Evolutionary conservation across 345 rosid genomes (phyloP), one percentile per base, ranked within the genome.

Genomic region (Hibiscus syriacus): DNA sequence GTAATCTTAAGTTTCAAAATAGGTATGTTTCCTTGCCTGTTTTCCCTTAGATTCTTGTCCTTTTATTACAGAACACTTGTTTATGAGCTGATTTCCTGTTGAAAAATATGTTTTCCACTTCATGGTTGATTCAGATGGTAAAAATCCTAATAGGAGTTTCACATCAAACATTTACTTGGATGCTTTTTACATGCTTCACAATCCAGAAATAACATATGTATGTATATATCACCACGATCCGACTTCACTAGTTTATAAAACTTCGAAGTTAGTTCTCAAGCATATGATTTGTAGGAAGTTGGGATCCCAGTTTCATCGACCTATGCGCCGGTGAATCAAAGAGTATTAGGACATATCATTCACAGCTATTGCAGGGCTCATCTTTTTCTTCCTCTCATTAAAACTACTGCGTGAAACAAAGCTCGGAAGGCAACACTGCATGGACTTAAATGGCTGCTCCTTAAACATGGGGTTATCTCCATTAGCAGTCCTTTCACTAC

Each of bases 381-480:
- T 76, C 87, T 85, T 89, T 90, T 84, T 87, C 82, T 82, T 89
- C 87, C 92, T 86, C 68, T 86, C 90, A 27, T 72, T 77, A 36
- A 85, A 87, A 78, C 78, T 76, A 46, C 84, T 74, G 72, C 85
- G 76, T 0, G 90, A 74, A 58, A 81, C 69, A 66, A 89, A 83
- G 45, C 91, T 87, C 2, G 97, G 92, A 66, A 93, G 92, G 81
- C 98, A 93, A 72, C 90, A 77, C 23, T 73, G 86, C 17, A 29
- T 43, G 11, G 83, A 79, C 77, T 79, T 81, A 7, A 76, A 55
- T n/a, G 79, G 78, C 61, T 80, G 81, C 62, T 78, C 84, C 77
- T 78, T 79, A 45, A 73, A 76, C 27, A 64, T 20, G 30, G 54
- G 17, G 61, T 73, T n/a, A 32, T 76, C 81, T 30, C 82, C 86